Percentiles rank a stretch among this genome's conserved stretches.
Conservation (phyloP, 2,329 filamentous ascomycete species). For the Magnaporthiopsis incrustans region DNA sequence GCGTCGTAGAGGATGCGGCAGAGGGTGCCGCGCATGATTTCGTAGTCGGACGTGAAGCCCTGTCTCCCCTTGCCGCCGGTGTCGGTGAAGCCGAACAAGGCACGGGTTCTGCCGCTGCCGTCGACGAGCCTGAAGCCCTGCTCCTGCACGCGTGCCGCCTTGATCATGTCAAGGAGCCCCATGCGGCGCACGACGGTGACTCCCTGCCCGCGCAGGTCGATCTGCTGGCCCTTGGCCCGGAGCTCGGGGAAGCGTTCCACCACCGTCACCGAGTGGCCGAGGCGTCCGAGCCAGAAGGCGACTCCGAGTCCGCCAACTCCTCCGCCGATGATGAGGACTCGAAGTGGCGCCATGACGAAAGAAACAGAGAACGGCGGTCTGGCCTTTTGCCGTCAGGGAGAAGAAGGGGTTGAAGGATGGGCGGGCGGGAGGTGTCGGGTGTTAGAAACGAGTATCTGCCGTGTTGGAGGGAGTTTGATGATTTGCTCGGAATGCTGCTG, state of each 20-base stretch:
- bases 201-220: slow-evolving; percentile 36
- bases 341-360: slow-evolving; percentile 23
- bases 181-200: slow-evolving; percentile 29
- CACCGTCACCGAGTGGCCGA: slow-evolving; percentile 31
- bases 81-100: slow-evolving; percentile 30
- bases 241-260: slow-evolving; percentile 31
- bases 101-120: slow-evolving; percentile 25
- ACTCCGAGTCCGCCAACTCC: slow-evolving; percentile 36
- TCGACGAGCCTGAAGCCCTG: slow-evolving; percentile 39
- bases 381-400: no score
- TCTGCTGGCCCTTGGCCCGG: slow-evolving; percentile 33
- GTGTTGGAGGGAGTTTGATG: neutral
- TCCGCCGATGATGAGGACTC: slow-evolving; percentile 39
- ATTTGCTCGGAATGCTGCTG: neutral
- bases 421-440: no score
- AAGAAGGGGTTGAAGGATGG: no score
- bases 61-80: slow-evolving; percentile 31
- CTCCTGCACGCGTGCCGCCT: slow-evolving; percentile 33
- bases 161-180: slow-evolving; percentile 29
- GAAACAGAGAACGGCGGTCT: no score
- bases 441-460: no score
- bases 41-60: slow-evolving; percentile 45
- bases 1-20: slow-evolving; percentile 38
- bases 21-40: slow-evolving; percentile 53
- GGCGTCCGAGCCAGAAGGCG: slow-evolving; percentile 31